Percentiles rank a stretch among this genome's conserved stretches.
phyloP scores from a whole-genome alignment of 2,329 filamentous ascomycete species.

The Sordariomycetes sp. region DNA sequence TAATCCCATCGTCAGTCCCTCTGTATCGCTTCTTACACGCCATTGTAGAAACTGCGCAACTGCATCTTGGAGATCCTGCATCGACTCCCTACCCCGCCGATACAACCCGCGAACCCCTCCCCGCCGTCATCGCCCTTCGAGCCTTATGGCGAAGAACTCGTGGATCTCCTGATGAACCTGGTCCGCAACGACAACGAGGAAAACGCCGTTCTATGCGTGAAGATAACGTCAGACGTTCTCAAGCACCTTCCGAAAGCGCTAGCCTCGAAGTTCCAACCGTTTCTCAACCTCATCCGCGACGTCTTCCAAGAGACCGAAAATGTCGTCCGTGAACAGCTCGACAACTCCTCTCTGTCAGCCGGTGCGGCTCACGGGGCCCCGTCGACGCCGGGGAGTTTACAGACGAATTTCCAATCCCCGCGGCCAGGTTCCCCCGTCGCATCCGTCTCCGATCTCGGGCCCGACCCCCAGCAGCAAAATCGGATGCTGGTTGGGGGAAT shows the following conservation, averaged over 20 bases:
- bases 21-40: slow-evolving; percentile 9
- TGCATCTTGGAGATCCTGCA: slow-evolving; percentile 92
- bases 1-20: neutral
- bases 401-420: slow-evolving; percentile 73
- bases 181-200: slow-evolving; percentile 94
- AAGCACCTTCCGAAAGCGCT: slow-evolving; percentile 83
- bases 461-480: slow-evolving; percentile 70
- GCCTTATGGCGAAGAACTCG: slow-evolving; percentile 69
- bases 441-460: slow-evolving; percentile 68
- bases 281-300: slow-evolving; percentile 85
- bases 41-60: slow-evolving; percentile 68
- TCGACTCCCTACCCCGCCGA: slow-evolving; percentile 62
- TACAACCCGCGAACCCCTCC: slow-evolving; percentile 64
- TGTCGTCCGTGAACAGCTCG: slow-evolving; percentile 90
- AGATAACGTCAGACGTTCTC: slow-evolving; percentile 95
- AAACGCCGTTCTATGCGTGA: slow-evolving; percentile 96
- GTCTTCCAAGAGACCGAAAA: slow-evolving; percentile 93
- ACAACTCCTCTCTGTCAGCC: slow-evolving; percentile 53
- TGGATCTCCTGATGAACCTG: slow-evolving; percentile 80
- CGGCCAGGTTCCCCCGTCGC: slow-evolving; percentile 83
- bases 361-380: slow-evolving; percentile 45
- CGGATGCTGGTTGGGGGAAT: slow-evolving; percentile 82
- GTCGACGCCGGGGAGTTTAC: slow-evolving; percentile 55
- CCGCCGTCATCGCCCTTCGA: slow-evolving; percentile 35
- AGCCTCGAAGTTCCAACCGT: slow-evolving; percentile 69